A percentile compares a stretch with the other conserved stretches of the same genome.
Evolutionary conservation across 2,329 filamentous ascomycete species (phyloP).

Genomic region (Chaetomium globosum): DNA sequence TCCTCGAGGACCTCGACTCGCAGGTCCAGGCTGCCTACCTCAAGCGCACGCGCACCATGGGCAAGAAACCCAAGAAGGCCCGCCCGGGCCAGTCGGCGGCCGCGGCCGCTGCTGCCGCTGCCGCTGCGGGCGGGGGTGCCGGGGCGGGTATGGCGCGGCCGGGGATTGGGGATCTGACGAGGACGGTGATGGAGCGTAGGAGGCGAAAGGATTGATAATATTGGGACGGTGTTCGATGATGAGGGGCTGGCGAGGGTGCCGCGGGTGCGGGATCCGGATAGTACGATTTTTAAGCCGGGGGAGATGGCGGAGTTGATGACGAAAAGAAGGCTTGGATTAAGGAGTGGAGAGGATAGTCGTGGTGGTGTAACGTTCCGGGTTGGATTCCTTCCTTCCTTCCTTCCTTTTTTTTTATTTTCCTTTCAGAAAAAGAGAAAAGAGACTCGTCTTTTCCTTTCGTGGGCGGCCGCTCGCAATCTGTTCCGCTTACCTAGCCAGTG

Average conservation of each 20-base stretch:
- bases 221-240: conserved; percentile 86
- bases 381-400: neutral
- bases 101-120: conserved; percentile 36
- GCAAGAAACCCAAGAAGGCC: conserved; percentile 91
- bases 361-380: neutral
- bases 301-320: conserved; percentile 74
- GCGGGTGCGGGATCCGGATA: conserved; percentile 62
- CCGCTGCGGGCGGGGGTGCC: conserved; percentile 58
- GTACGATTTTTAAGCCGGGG: conserved; percentile 71
- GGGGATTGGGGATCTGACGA: conserved; percentile 86
- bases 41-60: conserved; percentile 91
- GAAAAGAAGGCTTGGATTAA: conserved; percentile 78
- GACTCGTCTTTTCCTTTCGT: too few relatives aligned
- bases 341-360: conserved; percentile 63
- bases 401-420: neutral
- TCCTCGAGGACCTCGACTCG: conserved; percentile 91
- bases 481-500: too few relatives aligned
- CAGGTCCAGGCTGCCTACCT: conserved; percentile 95
- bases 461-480: too few relatives aligned
- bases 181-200: conserved; percentile 88
- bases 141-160: conserved; percentile 65
- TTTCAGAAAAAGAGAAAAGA: too few relatives aligned
- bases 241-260: conserved; percentile 76
- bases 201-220: conserved; percentile 84
- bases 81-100: conserved; percentile 62